Evolutionary conservation across 2,329 filamentous ascomycete genomes (phyloP).

Genomic region (Teratosphaeria viscida): DNA sequence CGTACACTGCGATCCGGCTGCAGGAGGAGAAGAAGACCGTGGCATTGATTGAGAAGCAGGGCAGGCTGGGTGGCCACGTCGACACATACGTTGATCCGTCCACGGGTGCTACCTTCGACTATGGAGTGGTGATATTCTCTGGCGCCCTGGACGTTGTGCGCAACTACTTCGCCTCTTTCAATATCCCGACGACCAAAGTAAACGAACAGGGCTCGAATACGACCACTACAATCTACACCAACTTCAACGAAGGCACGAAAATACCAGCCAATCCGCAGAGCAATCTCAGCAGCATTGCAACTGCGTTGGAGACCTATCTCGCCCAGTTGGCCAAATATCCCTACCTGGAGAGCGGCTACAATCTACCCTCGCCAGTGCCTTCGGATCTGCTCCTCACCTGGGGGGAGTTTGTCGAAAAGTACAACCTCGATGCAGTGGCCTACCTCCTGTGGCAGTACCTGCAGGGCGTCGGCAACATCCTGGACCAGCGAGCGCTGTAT

Average conservation of each 20-base stretch:
- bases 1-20: slow-evolving; percentile 31
- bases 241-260: slow-evolving; percentile 19
- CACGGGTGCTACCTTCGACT: slow-evolving; percentile 26
- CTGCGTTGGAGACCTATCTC: slow-evolving; percentile 15
- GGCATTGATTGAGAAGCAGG: slow-evolving; percentile 31
- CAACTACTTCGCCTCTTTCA: not conserved
- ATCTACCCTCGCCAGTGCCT: slow-evolving; percentile 34
- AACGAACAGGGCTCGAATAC: too few species aligned
- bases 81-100: slow-evolving; percentile 35
- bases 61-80: slow-evolving; percentile 38
- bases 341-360: slow-evolving; percentile 30
- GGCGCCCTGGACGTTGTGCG: slow-evolving; percentile 22
- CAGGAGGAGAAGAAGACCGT: slow-evolving; percentile 28
- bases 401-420: slow-evolving; percentile 39
- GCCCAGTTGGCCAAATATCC: slow-evolving; percentile 25
- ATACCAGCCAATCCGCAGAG: not conserved
- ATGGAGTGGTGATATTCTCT: slow-evolving; percentile 31
- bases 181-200: not conserved
- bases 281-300: slow-evolving; percentile 2
- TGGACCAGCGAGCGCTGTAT: slow-evolving; percentile 35
- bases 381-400: slow-evolving; percentile 39
- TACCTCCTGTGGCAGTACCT: slow-evolving; percentile 32
- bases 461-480: slow-evolving; percentile 37
- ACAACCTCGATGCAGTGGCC: slow-evolving; percentile 34
- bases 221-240: slow-evolving; percentile 15